Base-by-base conservation (phyloP, 2,329 filamentous ascomycete genomes). In the Plenodomus lindquistii region DNA sequence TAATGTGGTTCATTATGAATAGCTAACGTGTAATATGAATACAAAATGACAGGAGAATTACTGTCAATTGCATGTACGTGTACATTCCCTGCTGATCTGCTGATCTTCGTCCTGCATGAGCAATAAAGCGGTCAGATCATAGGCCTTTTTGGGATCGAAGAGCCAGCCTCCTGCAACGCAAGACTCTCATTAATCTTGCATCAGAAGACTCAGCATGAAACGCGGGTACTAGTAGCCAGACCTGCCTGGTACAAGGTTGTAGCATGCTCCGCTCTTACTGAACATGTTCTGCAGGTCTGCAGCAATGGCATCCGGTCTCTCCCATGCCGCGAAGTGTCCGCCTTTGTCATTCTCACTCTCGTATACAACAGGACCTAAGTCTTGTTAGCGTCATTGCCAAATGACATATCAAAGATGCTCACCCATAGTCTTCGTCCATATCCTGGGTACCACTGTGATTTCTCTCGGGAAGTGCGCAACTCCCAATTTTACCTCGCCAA, bases 321-420 rank as follows among this genome's bases (percentile, higher is more conserved):
- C 84, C 58, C 78, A 80, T 0, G 84, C 79, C 1, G 82, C 83
- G 60, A 87, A 87, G 63, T 87, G 84, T 0, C 84, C 84, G 0
- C 82, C 82, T 7, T 73, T 73, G 1, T 75, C 66, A 41, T 83
- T 77, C 5, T 69, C 59, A 17, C 71, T 75, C 56, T 85, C 79
- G 42, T 81, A 83, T 0, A 86, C 85, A 0, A 88, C 76, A 0
- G 79, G 59, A 2, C 67, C 67, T 70, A 22, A 16, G 19, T 2
- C n/a, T 10, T 4, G 13, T 51, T 8, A 55, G 45, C 27, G 34
- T 11, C 0, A 11, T 20, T 37, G 20, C 20, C 11, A 24, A n/a
- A 39, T 9, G 29, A 35, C n/a, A 11, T 27, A 22, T 4, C 22
- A n/a, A 0, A 36, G 16, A 31, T n/a, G 17, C 63, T 46, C 21